phyloP scores from a whole-genome alignment of 257 asterid genomes.

The Solanum chmielewskii region DNA sequence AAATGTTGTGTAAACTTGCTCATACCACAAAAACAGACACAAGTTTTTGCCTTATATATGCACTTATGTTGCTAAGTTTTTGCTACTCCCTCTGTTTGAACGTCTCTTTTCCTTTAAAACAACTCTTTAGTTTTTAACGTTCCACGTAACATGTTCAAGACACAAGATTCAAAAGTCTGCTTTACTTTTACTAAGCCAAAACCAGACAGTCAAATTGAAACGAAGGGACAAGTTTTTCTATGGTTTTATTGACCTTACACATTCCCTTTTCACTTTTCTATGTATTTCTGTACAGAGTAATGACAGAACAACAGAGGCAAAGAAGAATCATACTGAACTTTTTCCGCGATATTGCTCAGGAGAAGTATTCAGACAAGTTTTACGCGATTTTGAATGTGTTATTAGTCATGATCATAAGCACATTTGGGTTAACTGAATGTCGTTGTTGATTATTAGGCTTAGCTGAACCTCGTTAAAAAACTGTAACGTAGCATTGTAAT shows the following conservation, averaged over 20 bases:
- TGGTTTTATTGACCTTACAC: neutral
- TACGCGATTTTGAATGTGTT: neutral
- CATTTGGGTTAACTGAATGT: neutral
- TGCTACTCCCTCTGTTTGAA: neutral
- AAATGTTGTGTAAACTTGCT: neutral
- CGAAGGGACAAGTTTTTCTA: neutral
- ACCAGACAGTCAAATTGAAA: neutral
- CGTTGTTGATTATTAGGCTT: neutral
- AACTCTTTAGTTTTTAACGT: neutral
- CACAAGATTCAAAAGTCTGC: neutral
- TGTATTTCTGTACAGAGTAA: neutral
- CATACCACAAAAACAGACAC: neutral
- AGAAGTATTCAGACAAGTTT: neutral
- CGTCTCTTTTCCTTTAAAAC: neutral
- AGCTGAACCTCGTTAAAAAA: neutral
- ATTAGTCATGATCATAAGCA: neutral
- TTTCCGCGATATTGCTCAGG: neutral
- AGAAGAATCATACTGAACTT: neutral
- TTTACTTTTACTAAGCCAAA: neutral
- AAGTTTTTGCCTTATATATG: neutral
- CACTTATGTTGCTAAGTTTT: neutral
- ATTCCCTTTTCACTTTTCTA: neutral
- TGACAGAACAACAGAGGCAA: neutral
- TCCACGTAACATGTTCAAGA: neutral
- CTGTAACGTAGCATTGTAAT: neutral